Conservation (phyloP, 352 stramenopile genomes). For the Globisporangium paddicum region DNA sequence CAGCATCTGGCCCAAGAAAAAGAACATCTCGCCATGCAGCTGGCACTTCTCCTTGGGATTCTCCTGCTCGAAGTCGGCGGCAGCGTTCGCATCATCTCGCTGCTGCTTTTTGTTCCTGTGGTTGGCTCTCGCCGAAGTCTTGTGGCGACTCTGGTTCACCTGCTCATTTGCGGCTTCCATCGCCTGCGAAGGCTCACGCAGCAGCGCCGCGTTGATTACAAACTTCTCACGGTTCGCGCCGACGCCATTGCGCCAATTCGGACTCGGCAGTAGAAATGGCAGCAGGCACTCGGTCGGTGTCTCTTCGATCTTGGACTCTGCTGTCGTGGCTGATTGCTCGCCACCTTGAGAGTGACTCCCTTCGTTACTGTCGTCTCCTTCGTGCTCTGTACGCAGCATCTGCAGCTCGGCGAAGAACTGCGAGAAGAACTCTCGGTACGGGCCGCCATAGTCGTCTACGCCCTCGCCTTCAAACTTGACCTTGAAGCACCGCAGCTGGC, state of each 20-base stretch:
- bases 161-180: background rate
- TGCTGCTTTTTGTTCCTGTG: background rate
- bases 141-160: background rate
- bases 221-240: conserved; percentile 82
- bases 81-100: background rate
- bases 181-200: conserved; percentile 1
- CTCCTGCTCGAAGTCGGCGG: conserved; percentile 15
- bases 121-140: background rate
- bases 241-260: conserved; percentile 82
- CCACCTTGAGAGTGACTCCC: background rate
- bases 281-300: conserved; percentile 48
- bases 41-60: conserved; percentile 44
- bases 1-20: conserved; percentile 89
- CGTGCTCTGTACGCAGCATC: conserved; percentile 25
- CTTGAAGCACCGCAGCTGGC: conserved; percentile 89
- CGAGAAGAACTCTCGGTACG: conserved; percentile 92
- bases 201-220: conserved; percentile 58
- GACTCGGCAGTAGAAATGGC: conserved; percentile 82
- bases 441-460: conserved; percentile 92
- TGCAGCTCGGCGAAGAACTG: conserved; percentile 77
- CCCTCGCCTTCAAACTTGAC: conserved; percentile 94
- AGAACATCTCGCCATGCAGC: conserved; percentile 80
- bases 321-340: background rate
- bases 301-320: conserved; percentile 7
- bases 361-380: conserved; percentile 3